These are phyloP conservation scores for Podospora appendiculata DNA, from an alignment of 495 filamentous ascomycete species.

Conservation along the genomic window DNA sequence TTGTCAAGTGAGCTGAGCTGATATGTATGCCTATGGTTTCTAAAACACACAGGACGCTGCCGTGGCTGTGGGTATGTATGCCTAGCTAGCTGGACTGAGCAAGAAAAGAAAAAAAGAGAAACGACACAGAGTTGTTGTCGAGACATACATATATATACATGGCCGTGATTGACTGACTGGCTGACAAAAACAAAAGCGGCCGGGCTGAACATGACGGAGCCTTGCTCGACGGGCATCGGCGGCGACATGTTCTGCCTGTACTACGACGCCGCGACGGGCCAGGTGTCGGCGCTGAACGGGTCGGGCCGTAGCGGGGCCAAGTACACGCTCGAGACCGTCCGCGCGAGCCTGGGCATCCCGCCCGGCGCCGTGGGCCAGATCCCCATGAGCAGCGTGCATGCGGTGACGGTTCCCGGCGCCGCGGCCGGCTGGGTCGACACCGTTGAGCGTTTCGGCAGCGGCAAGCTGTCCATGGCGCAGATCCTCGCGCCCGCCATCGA, in stretches of 20 bases:
- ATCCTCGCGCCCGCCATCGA: constrained; percentile 79
- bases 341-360: constrained; percentile 58
- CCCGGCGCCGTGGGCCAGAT: constrained; percentile 57
- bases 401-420: constrained; percentile 82
- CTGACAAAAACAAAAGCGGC: constrained; percentile 45
- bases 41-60: constrained; percentile 69
- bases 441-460: constrained; percentile 86
- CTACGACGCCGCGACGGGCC: constrained; percentile 76
- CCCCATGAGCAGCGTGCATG: constrained; percentile 68
- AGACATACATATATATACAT: not conserved
- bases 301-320: constrained; percentile 74
- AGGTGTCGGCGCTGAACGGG: constrained; percentile 80
- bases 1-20: not conserved
- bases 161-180: no score
- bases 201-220: constrained; percentile 88
- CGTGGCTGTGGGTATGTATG: constrained; percentile 52
- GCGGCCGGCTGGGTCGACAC: constrained; percentile 92
- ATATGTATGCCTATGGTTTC: not conserved
- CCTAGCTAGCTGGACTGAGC: no score
- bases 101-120: not conserved
- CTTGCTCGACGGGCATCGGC: constrained; percentile 89
- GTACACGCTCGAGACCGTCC: constrained; percentile 59
- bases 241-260: constrained; percentile 98
- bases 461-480: constrained; percentile 68
- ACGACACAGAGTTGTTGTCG: not conserved